These are phyloP conservation scores for Gossypium raimondii DNA, from an alignment of 345 rosid species.

Conservation along the genomic window DNA sequence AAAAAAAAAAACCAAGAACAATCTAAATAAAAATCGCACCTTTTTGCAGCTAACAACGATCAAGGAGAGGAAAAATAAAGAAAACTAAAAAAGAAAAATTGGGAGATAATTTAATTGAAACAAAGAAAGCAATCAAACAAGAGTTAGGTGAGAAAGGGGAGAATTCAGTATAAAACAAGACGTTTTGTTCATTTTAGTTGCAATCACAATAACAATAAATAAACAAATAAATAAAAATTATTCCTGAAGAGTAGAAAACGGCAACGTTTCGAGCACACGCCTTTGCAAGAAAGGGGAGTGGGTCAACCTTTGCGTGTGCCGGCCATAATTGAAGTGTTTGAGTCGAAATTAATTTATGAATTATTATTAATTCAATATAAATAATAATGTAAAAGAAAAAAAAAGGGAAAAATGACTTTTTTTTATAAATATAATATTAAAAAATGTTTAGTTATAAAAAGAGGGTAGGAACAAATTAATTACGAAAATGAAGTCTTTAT, in stretches of 20 bases:
- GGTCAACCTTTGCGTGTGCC: conserved; percentile 11
- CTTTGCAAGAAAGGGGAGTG: not conserved
- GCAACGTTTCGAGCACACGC: conserved; percentile 48
- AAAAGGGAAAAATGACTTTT: too few species aligned
- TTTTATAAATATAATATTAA: too few species aligned
- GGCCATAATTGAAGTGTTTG: not conserved
- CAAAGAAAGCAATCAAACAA: conserved; percentile 19
- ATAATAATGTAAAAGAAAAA: too few species aligned
- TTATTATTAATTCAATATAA: not conserved
- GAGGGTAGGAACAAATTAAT: too few species aligned
- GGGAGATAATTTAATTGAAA: conserved; percentile 14
- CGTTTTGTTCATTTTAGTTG: conserved; percentile 1
- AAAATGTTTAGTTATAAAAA: too few species aligned
- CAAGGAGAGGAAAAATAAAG: not conserved
- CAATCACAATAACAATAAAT: not conserved
- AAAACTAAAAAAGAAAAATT: not conserved
- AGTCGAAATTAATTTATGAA: not conserved
- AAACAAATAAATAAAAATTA: not conserved
- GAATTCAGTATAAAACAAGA: not conserved
- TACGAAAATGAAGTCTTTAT: too few species aligned
- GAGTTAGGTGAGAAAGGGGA: conserved; percentile 23
- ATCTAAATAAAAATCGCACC: not conserved
- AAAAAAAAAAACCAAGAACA: not conserved
- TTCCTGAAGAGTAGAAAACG: conserved; percentile 20
- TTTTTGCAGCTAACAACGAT: not conserved